Base-by-base conservation (phyloP, 176 grass and related monocot genomes). In the Carex littledalei region DNA sequence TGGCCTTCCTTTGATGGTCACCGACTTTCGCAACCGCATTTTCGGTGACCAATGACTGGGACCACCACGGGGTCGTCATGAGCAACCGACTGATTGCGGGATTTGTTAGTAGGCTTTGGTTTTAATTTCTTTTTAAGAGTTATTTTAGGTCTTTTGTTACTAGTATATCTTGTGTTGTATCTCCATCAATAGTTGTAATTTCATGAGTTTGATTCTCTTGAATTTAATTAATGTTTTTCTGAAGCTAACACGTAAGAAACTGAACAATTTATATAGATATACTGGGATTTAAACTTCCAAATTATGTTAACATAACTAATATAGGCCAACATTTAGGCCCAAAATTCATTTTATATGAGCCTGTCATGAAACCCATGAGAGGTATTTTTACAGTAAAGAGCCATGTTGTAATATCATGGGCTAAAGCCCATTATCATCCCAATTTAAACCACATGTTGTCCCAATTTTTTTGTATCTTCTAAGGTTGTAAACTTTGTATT, bases 1-100 rank as follows among this genome's bases (percentile, higher is more conserved):
- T 52, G 94, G 94, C 0, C 92, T 97, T 80, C 92, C 94, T 15
- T 86, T 97, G 37, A 97, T 97, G 94, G 94, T 97, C 79, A 84
- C 32, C 0, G 88, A 97, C 84, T 97, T 97, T 86, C 88, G 94
- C 79, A 97, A 97, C 67, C 88, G 94, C 7, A 89, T 97, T 37
- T 94, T 97, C 0, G 92, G 94, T 0, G 92, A 97, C 85, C 92
- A 92, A 56, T 0, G 0, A n/a, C 16, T 15, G 15, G 55, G 1
- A 57, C 15, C 15, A 6, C 58, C 0, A 9, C 58, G 13, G 6
- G 66, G 11, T 69, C 66, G 5, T 69, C n/a, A 32, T 69, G 24
- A 9, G 4, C 5, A 26, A 26, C 1, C 41, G 41, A 7, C 8
- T 0, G 0, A 47, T 47, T 47, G 7, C 1, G 45, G 45, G 45